Evolutionary conservation across 225 moss, liverwort and hornwort genomes (phyloP), one percentile per base, ranked within the genome.

Genomic region (Marchantia paleacea): DNA sequence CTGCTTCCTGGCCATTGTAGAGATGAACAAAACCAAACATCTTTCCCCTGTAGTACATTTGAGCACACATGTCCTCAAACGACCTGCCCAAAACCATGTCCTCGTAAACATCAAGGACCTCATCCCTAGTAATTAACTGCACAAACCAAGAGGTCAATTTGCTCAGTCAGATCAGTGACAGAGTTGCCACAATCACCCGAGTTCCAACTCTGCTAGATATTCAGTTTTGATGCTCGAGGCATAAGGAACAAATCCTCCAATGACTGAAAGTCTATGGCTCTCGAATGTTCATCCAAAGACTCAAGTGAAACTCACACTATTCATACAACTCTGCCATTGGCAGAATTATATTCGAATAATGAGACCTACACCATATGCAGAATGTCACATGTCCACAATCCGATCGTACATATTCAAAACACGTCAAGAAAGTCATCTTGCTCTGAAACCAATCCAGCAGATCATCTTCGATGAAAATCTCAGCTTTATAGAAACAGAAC

Each of bases 21-120:
- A 96, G 84, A 91, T 96, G 96, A 63, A 96, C 96, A 47, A 96
- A 96, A 13, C 96, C 96, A 67, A 96, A 96, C 96, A 96, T 96
- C 81, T 96, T 96, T 25, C 96, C 96, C 31, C 96, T 81, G 80
- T 96, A 96, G 75, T 96, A 96, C 96, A 96, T 96, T 81, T 96
- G 96, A 5, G 96, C 96, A 53, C 96, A 96, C 94, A 96, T 96
- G 9, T 96, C 94, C 88, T 96, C 92, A 72, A 96, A 96, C 11
- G 90, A 86, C 74, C 96, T 88, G 26, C 96, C 96, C 86, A 96
- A 64, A 55, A 92, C 47, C 84, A 96, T 86, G 62, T 96, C 96
- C 69, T 96, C 96, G 48, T 96, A 96, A 0, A 96, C 66, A 60
- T 90, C 94, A 75, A 94, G 83, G 7, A 92, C 96, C 85, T 96